These are phyloP conservation scores for Mycena leptocephala DNA, from an alignment of 768 basidiomycete species.

Conservation along the genomic window DNA sequence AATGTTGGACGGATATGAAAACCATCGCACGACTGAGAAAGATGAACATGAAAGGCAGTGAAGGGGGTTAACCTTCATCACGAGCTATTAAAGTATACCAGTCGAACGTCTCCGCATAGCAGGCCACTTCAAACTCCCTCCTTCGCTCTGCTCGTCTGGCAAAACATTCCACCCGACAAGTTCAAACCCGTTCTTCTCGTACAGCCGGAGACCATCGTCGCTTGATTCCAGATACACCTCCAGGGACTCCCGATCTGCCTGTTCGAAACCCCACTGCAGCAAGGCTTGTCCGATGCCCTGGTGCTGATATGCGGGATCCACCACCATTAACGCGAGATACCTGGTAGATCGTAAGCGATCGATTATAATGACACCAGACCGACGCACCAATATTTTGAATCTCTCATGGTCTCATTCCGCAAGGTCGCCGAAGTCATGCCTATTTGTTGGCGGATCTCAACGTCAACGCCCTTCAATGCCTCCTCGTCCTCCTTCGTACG, in stretches of 20 bases:
- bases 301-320: slow-evolving; percentile 8
- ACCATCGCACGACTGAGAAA: too few species aligned
- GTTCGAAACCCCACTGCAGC: slow-evolving; percentile 9
- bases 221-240: slow-evolving; percentile 16
- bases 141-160: not conserved
- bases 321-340: not conserved
- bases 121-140: slow-evolving; percentile 12
- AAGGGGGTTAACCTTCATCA: too few species aligned
- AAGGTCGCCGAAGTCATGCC: not conserved
- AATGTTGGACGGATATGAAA: too few species aligned
- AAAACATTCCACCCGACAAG: slow-evolving; percentile 7
- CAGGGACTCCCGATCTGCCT: not conserved
- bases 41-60: too few species aligned
- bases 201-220: not conserved
- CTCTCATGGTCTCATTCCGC: slow-evolving; percentile 5
- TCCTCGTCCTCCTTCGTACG: slow-evolving; percentile 1
- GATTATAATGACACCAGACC: not conserved
- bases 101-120: not conserved
- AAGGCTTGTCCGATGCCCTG: not conserved
- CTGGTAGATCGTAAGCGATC: too few species aligned
- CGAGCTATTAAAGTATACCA: not conserved
- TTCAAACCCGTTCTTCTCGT: slow-evolving; percentile 5
- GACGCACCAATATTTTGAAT: slow-evolving; percentile 16
- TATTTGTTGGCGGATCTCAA: not conserved
- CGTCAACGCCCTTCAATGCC: not conserved